Base-by-base conservation (phyloP, 192 early-diverging fungal species). In the Coemansia sp. region DNA sequence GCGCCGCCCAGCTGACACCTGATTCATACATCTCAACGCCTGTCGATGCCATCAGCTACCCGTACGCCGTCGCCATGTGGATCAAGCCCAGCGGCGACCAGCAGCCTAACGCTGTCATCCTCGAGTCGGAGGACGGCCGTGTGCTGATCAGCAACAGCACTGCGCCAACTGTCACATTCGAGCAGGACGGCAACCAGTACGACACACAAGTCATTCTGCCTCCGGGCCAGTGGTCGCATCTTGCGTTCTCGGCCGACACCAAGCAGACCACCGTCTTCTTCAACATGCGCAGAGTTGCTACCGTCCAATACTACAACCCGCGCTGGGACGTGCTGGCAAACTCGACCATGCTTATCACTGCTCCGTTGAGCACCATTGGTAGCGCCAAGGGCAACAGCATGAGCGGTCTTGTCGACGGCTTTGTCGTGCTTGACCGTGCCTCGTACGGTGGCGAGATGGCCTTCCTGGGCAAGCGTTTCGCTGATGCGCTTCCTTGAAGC, bases 121-220 rank as follows among this genome's bases (percentile, higher is more conserved):
- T 72, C 17, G 75, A 72, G 54, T 71, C 75, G 2, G 65, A 69
- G 57, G 69, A 77, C 23, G 75, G 75, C 47, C 70, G 47, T 12
- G 51, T 77, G 4, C 57, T 77, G 35, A 65, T 77, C 29, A 77
- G 75, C 69, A 77, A 77, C 49, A 59, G 54, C 49, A 67, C 75
- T 19, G 21, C 62, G 11, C 69, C 59, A 1, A 64, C 65, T 0
- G 59, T 71, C 24, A 72, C 69, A 11, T 77, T 77, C 19, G 69
- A 77, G 69, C 69, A 72, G 59, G 75, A 71, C 53, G 69, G 69
- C 10, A 62, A 77, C 75, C 57, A 67, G 58, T 77, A 77, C 54
- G 50, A 60, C 24, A 77, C 75, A 3, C 69, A 77, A 58, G 65
- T 77, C 38, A 59, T 56, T 3, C 62, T 77, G 41, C 75, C 69